Evolutionary conservation across 2,329 filamentous ascomycete genomes (phyloP).

Genomic region (Chaetomium olivaceum): DNA sequence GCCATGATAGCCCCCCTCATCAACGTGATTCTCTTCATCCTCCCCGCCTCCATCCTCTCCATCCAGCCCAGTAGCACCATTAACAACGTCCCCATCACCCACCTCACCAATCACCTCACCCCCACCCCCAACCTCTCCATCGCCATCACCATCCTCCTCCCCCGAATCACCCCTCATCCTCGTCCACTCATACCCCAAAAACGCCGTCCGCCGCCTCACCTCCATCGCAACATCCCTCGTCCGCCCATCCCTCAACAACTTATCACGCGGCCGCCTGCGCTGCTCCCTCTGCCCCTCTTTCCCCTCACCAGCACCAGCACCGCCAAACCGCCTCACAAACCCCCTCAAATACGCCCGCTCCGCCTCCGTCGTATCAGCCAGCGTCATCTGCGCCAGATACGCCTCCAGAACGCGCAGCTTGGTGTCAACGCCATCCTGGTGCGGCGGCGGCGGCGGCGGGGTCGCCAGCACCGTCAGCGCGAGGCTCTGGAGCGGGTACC

Average conservation of each 20-base stretch:
- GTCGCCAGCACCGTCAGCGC: conserved; percentile 3
- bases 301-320: neutral
- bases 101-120: conserved; percentile 10
- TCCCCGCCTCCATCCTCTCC: neutral
- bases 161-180: conserved; percentile 47
- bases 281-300: conserved; percentile 55
- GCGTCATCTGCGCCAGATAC: conserved; percentile 45
- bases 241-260: conserved; percentile 71
- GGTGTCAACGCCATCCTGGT: conserved; percentile 15
- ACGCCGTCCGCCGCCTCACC: conserved; percentile 78
- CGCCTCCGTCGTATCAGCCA: conserved; percentile 36
- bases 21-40: neutral
- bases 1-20: neutral
- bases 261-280: conserved; percentile 80
- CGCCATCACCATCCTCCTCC: neutral
- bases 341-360: conserved; percentile 49
- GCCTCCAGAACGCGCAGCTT: conserved; percentile 52
- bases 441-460: neutral
- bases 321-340: conserved; percentile 53
- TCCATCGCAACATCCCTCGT: conserved; percentile 70
- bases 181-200: conserved; percentile 86
- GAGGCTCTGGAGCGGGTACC: conserved; percentile 6
- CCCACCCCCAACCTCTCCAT: neutral
- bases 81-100: too few species aligned
- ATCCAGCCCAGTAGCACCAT: neutral